Percentiles rank a stretch among this genome's conserved stretches.
These are phyloP conservation scores for Kodamaea sp. DNA, from an alignment of 1,139 yeast species.

Conservation along the genomic window DNA sequence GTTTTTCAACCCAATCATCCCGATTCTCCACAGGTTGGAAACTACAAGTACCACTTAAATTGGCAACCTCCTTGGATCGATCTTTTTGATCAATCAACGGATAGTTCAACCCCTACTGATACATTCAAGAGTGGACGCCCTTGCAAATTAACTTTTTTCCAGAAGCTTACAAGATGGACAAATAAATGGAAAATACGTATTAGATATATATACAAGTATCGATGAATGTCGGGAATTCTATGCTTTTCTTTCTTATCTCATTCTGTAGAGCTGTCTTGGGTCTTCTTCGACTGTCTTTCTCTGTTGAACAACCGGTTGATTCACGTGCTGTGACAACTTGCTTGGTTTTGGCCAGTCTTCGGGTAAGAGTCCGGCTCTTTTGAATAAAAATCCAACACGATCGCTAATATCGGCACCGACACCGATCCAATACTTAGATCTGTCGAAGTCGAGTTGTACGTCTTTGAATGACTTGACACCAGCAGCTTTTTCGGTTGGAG, in stretches of 20 bases:
- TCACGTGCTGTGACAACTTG: constrained; percentile 34
- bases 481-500: constrained; percentile 50
- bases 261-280: constrained; percentile 32
- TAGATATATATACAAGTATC: constrained; percentile 9
- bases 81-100: constrained; percentile 1
- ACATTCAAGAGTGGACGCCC: too few species aligned
- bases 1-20: too few species aligned
- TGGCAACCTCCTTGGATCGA: constrained; percentile 5
- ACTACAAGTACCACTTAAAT: not conserved
- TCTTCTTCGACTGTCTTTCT: constrained; percentile 31
- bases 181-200: too few species aligned
- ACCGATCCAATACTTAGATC: constrained; percentile 97
- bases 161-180: too few species aligned
- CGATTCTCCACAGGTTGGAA: not conserved
- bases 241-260: constrained; percentile 19
- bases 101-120: too few species aligned
- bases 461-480: constrained; percentile 72
- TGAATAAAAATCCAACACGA: constrained; percentile 70
- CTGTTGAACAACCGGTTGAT: constrained; percentile 28
- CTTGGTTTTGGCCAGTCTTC: constrained; percentile 61
- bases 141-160: too few species aligned
- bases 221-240: not conserved
- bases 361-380: constrained; percentile 74
- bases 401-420: constrained; percentile 98
- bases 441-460: constrained; percentile 75